A percentile compares a stretch with the other conserved stretches of the same genome.
phyloP scores from a whole-genome alignment of 2,329 filamentous ascomycete species.

The Rhynchosporium graminicola region DNA sequence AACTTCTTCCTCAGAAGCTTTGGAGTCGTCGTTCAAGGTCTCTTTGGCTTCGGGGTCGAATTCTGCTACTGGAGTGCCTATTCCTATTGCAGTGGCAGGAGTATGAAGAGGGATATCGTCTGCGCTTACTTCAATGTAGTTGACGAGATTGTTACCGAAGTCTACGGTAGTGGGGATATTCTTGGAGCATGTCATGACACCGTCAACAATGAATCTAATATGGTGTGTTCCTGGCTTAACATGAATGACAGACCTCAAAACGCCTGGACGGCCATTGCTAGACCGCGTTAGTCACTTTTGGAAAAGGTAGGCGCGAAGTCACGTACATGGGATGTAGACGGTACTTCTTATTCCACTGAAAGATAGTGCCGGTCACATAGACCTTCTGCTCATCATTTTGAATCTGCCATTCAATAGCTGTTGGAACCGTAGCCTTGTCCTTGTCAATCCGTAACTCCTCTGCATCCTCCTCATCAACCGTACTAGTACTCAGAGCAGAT shows the following conservation, averaged over 20 bases:
- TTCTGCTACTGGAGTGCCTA: constrained; percentile 23
- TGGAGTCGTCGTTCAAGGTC: constrained; percentile 31
- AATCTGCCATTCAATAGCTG: constrained; percentile 75
- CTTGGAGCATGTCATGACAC: constrained; percentile 86
- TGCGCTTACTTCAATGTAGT: constrained; percentile 91
- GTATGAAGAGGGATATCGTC: constrained; percentile 59
- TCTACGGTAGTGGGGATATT: constrained; percentile 92
- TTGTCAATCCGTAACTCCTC: constrained; percentile 78
- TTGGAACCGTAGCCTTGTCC: constrained; percentile 77
- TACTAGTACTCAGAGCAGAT: constrained; percentile 61
- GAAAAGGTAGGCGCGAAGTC: not conserved
- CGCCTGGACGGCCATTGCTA: constrained; percentile 52
- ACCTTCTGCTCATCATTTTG: constrained; percentile 83
- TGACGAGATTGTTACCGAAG: constrained; percentile 96
- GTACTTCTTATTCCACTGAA: constrained; percentile 95
- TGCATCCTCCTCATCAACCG: constrained; percentile 77
- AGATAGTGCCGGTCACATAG: constrained; percentile 96
- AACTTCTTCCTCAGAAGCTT: constrained; percentile 41
- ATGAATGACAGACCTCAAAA: constrained; percentile 75
- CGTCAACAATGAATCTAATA: constrained; percentile 93
- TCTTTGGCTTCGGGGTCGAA: constrained; percentile 24
- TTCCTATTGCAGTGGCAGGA: constrained; percentile 38
- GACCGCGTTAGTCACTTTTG: constrained; percentile 15
- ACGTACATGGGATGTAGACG: constrained; percentile 78
- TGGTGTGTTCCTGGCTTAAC: constrained; percentile 94